phyloP scores from a whole-genome alignment of 2,329 filamentous ascomycete species.

The Hypoxylon sp. region DNA sequence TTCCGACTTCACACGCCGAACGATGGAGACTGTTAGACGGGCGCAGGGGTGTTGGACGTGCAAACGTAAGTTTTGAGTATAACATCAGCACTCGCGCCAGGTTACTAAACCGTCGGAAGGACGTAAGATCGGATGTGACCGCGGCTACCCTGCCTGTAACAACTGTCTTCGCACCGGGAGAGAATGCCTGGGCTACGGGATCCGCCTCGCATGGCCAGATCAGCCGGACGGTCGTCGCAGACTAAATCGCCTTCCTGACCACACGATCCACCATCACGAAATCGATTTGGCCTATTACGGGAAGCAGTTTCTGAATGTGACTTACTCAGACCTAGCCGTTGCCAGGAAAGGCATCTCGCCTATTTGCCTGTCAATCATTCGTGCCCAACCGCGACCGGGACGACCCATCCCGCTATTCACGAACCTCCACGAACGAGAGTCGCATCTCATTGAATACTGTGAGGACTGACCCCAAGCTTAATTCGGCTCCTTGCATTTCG shows the following conservation, averaged over 20 bases:
- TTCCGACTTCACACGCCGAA: constrained; percentile 32
- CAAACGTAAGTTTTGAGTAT: constrained; percentile 54
- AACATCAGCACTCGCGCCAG: constrained; percentile 40
- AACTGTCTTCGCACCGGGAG: constrained; percentile 59
- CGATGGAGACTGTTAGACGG: constrained; percentile 52
- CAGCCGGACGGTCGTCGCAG: constrained; percentile 59
- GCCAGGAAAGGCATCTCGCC: constrained; percentile 50
- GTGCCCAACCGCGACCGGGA: constrained; percentile 46
- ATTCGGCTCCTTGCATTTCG: background rate
- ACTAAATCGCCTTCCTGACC: constrained; percentile 49
- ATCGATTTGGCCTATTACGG: constrained; percentile 51
- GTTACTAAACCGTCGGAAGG: constrained; percentile 49
- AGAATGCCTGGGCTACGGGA: constrained; percentile 59
- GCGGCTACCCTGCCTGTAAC: constrained; percentile 56
- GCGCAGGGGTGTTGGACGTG: constrained; percentile 59
- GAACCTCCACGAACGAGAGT: constrained; percentile 49
- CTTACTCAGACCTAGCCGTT: constrained; percentile 54
- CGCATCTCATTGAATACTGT: constrained; percentile 51
- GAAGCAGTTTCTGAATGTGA: constrained; percentile 57
- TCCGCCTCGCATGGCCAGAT: constrained; percentile 62
- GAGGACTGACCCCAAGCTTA: constrained; percentile 26
- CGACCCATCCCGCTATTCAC: constrained; percentile 49
- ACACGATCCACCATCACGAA: constrained; percentile 49
- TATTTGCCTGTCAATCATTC: constrained; percentile 45
- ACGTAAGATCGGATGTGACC: constrained; percentile 63